These are phyloP conservation scores for Glycine tomentella DNA, from an alignment of 306 rosid genomes.

Conservation along the genomic window DNA sequence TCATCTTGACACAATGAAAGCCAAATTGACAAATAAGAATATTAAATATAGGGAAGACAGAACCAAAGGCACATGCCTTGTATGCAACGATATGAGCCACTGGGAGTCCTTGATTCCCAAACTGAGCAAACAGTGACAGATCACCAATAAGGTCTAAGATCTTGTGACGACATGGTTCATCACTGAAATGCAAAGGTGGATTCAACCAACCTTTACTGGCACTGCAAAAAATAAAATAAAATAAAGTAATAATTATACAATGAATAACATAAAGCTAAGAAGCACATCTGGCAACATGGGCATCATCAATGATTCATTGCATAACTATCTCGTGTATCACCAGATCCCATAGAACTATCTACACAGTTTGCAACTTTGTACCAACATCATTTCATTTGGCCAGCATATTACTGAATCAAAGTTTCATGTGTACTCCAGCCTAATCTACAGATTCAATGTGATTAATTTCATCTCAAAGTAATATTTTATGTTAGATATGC, in stretches of 20 bases:
- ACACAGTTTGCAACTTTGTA: neutral
- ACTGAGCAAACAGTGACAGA: conserved; percentile 80
- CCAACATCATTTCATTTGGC: neutral
- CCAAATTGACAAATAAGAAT: conserved; percentile 29
- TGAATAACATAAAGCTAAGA: neutral
- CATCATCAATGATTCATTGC: conserved; percentile 1
- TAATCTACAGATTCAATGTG: conserved; percentile 20
- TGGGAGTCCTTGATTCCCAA: conserved; percentile 90
- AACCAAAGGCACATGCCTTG: conserved; percentile 60
- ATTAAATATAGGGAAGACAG: neutral
- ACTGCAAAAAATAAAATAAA: conserved; percentile 53
- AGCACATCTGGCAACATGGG: conserved; percentile 14
- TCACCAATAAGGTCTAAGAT: conserved; percentile 92
- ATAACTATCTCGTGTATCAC: conserved; percentile 24
- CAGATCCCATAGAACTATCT: conserved; percentile 36
- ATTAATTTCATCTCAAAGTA: conserved; percentile 21
- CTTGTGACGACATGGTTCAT: conserved; percentile 95
- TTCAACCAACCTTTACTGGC: conserved; percentile 84
- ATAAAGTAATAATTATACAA: conserved; percentile 11
- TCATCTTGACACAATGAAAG: neutral
- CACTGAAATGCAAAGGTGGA: conserved; percentile 77
- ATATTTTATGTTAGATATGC: conserved; percentile 1
- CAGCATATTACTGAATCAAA: conserved; percentile 24
- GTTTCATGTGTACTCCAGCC: conserved; percentile 23
- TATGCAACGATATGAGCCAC: conserved; percentile 81